Conservation (phyloP, 441 rosid genomes). For the Corymbia calophylla region DNA sequence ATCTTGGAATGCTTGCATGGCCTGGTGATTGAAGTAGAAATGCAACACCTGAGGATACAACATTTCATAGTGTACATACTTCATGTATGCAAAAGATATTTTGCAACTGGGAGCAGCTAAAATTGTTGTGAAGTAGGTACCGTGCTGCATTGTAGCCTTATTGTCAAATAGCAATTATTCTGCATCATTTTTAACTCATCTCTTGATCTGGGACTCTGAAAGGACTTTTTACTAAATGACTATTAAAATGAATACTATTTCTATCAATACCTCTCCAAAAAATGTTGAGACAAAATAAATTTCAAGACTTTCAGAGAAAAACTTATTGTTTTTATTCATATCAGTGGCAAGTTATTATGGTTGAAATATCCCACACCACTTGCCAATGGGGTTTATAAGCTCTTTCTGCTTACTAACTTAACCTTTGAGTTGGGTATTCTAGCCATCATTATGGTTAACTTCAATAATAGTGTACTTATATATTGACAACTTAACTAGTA, state of each 20-base stretch:
- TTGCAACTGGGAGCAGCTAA: neutral
- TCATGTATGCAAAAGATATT: neutral
- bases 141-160: neutral
- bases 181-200: neutral
- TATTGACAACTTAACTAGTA: no score
- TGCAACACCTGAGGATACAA: no score
- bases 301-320: neutral
- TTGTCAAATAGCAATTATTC: no score
- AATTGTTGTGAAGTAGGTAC: neutral
- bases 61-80: no score
- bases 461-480: no score
- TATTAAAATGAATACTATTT: neutral
- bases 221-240: neutral
- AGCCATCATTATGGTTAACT: neutral
- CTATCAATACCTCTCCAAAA: neutral
- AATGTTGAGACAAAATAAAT: neutral
- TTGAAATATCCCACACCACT: neutral
- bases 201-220: neutral
- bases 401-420: rapidly evolving
- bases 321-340: rapidly evolving
- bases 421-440: no score
- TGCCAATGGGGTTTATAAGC: neutral
- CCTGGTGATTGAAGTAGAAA: no score
- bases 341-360: rapidly evolving
- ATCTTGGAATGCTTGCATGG: neutral